phyloP scores from a whole-genome alignment of 495 filamentous ascomycete species.

The Aspergillus sclerotiicarbonarius region DNA sequence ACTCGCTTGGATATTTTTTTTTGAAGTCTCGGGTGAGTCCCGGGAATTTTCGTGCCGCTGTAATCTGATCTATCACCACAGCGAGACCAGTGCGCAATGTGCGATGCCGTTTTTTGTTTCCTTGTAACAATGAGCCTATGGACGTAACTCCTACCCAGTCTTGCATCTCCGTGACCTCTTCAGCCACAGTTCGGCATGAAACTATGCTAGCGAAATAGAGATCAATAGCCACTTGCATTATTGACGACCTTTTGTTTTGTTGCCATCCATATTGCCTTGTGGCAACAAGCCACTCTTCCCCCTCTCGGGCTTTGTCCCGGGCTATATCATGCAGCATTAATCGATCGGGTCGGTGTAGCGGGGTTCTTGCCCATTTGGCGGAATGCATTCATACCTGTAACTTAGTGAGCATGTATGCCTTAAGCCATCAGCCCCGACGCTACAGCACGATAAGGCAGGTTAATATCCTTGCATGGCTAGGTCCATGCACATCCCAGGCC shows the following conservation, averaged over 20 bases:
- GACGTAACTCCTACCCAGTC: neutral
- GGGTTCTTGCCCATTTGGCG: neutral
- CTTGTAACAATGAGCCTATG: neutral
- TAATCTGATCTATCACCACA: slow-evolving; percentile 5
- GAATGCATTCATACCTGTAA: neutral
- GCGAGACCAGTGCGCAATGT: neutral
- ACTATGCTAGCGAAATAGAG: neutral
- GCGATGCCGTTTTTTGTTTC: neutral
- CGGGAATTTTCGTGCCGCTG: slow-evolving; percentile 7
- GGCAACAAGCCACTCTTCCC: too few species aligned
- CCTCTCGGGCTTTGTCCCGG: too few species aligned
- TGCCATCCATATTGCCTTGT: too few species aligned
- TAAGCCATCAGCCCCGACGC: neutral
- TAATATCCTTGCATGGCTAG: neutral
- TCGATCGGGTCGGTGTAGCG: neutral
- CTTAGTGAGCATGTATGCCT: neutral
- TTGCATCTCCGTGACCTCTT: neutral
- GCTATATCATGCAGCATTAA: neutral
- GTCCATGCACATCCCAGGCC: too few species aligned
- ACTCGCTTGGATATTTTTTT: neutral
- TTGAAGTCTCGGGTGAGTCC: slow-evolving; percentile 8
- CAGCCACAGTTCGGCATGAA: neutral
- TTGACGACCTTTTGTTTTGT: too few species aligned
- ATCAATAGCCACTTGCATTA: neutral
- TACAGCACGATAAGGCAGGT: neutral